Evolutionary conservation across 2,329 filamentous ascomycete species (phyloP), one percentile per base, ranked within the genome.

Genomic region (Colletotrichum sp.): DNA sequence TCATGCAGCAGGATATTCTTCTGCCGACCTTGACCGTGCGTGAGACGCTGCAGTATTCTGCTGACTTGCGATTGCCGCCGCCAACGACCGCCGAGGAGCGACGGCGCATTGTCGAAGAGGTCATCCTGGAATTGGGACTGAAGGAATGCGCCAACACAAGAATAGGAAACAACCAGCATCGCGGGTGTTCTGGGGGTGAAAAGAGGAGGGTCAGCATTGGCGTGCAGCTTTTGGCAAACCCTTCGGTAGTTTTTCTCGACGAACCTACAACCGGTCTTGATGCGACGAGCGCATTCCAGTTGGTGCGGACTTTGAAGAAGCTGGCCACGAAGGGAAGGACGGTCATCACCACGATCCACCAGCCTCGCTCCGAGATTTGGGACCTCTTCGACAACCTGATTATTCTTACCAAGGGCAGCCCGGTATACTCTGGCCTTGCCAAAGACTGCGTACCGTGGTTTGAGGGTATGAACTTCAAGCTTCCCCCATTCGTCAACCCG

Each of bases 351-450:
- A 95, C 93, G 0, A 94, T 96, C 44, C 94, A 96, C 81, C 93
- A 95, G 77, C 94, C 94, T 24, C 89, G 94, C 24, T 95, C 93
- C 0, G 94, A 96, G 81, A 96, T 96, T 16, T 96, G 94, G 94
- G 89, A 91, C 36, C 88, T 95, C 18, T 95, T 96, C 80, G 94
- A 96, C 82, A 92, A 92, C 75, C 87, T 96, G 9, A 87, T 95
- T 12, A 87, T 96, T 15, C 83, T 96, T 5, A 92, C 93, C 3
- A 90, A 88, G 79, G 94, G 94, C 0, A 90, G 89, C 39, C 91
- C 93, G 1, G 90, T 95, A 0, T 96, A 93, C 79, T 93, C 92
- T 26, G 94, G 94, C 0, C 84, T 87, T 1, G 88, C 89, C 30
- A 83, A 86, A 5, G 88, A 89, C 4, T 93, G 92, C 65, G 82